Evolutionary conservation across 352 stramenopile genomes (phyloP).

Genomic region (Plasmopara viticola): DNA sequence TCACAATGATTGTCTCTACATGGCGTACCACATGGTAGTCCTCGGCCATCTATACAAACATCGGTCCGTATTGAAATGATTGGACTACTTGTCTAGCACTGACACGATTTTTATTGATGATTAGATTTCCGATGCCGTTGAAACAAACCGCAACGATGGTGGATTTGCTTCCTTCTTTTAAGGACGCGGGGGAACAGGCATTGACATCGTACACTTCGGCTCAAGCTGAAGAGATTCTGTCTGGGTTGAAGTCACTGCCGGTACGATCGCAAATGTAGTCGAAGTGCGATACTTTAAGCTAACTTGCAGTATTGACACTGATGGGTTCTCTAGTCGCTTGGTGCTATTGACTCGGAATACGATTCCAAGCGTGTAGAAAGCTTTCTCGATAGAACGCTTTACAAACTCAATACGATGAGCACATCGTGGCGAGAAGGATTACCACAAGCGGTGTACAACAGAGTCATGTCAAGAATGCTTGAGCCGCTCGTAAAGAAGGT

Average conservation of each 20-base stretch:
- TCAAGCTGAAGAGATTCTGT: slow-evolving; percentile 41
- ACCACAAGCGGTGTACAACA: slow-evolving; percentile 43
- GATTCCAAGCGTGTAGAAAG: slow-evolving; percentile 38
- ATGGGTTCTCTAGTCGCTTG: slow-evolving; percentile 28
- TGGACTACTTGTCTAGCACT: background rate
- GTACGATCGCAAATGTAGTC: slow-evolving; percentile 21
- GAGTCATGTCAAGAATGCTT: slow-evolving; percentile 43
- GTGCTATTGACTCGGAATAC: slow-evolving; percentile 31
- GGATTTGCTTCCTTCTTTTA: slow-evolving; percentile 68
- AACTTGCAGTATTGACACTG: background rate
- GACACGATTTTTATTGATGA: background rate
- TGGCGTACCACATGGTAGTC: slow-evolving; percentile 73
- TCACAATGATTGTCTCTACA: slow-evolving; percentile 83
- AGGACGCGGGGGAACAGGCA: slow-evolving; percentile 48
- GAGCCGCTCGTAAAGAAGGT: slow-evolving; percentile 52
- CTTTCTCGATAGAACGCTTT: slow-evolving; percentile 49
- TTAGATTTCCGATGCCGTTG: slow-evolving; percentile 46
- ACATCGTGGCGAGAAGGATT: slow-evolving; percentile 64
- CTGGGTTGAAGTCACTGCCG: slow-evolving; percentile 31
- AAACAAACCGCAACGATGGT: slow-evolving; percentile 67
- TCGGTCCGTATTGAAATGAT: slow-evolving; percentile 23
- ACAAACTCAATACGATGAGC: slow-evolving; percentile 59
- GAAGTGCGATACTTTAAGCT: slow-evolving; percentile 1
- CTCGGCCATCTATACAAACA: slow-evolving; percentile 71
- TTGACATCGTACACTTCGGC: slow-evolving; percentile 39